Evolutionary conservation across 2,329 filamentous ascomycete genomes (phyloP), one percentile per base, ranked within the genome.

Genomic region (Capronia americana): DNA sequence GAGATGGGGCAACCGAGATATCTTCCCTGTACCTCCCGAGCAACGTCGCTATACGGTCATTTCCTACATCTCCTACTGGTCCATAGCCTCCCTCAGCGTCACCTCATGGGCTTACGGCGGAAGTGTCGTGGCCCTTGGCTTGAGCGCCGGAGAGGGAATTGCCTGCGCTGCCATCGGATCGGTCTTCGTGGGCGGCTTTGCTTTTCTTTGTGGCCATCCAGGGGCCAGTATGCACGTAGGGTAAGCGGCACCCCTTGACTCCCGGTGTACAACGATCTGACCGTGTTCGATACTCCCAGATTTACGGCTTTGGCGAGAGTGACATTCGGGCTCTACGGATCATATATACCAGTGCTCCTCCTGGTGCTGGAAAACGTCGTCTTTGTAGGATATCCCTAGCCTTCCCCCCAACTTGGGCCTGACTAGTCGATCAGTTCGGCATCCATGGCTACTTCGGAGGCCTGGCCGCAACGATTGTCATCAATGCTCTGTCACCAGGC

Each of bases 241-340:
- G 30, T 63, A 46, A 34, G 61, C 28, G 8, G 4, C 30, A 34
- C 17, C 2, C 30, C 30, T 56, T 12, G 3, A 3, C 2, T 26
- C 10, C 12, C 30, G 4, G 32, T 38, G 4, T 32, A 17, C 23
- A 28, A 1, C n/a, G 20, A 30, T 32, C 26, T 59, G 23, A 46
- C 57, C 8, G 23, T 30, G 11, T 10, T 26, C 41, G 55, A 24
- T 48, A n/a, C n/a, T 38, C 28, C 11, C 11, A 63, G 53, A 46
- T 59, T 11, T 17, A 63, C 61, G 12, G 50, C 50, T 8, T 20
- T 63, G 61, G 61, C 61, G 28, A 41, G 61, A 26, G 61, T 63
- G n/a, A 46, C 61, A 26, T 63, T 63, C 24, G 61, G 61, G 23
- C 61, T 63, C n/a, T 51, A 51, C 17, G 61, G 61, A 20, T 53